A percentile compares a stretch with the other conserved stretches of the same genome.
Evolutionary conservation across 2,329 filamentous ascomycete species (phyloP).

Genomic region (Colletotrichum viniferum): DNA sequence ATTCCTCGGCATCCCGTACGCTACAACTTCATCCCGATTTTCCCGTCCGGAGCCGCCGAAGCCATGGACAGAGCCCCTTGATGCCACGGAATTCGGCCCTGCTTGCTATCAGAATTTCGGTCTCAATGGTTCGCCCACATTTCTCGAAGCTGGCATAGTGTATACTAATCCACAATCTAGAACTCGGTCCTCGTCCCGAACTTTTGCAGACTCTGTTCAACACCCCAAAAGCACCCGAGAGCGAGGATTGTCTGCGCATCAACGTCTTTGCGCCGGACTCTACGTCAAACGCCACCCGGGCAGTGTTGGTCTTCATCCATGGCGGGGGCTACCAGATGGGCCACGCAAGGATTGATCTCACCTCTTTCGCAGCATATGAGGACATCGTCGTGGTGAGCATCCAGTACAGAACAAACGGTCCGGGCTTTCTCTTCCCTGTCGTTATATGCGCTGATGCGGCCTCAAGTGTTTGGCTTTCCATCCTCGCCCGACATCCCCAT

Average conservation of each 20-base stretch:
- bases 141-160: background rate
- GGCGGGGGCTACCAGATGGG: conserved; percentile 29
- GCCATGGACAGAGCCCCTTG: background rate
- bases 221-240: conserved; percentile 21
- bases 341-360: conserved; percentile 25
- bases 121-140: background rate
- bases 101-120: conserved; percentile 14
- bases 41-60: background rate
- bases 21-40: conserved; percentile 47
- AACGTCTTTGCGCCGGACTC: conserved; percentile 29
- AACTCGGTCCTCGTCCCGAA: conserved; percentile 23
- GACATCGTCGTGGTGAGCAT: conserved; percentile 29
- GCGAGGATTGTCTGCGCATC: conserved; percentile 32
- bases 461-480: conserved; percentile 25
- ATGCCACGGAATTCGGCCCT: background rate
- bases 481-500: background rate
- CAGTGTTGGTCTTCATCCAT: conserved; percentile 30
- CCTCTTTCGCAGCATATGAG: conserved; percentile 29
- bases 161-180: background rate
- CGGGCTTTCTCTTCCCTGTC: background rate
- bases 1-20: conserved; percentile 58
- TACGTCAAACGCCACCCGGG: background rate
- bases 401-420: conserved; percentile 31
- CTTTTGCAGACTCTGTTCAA: conserved; percentile 26
- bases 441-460: background rate